phyloP scores from a whole-genome alignment of 2,329 filamentous ascomycete species.

The Nigrospora oryzae region DNA sequence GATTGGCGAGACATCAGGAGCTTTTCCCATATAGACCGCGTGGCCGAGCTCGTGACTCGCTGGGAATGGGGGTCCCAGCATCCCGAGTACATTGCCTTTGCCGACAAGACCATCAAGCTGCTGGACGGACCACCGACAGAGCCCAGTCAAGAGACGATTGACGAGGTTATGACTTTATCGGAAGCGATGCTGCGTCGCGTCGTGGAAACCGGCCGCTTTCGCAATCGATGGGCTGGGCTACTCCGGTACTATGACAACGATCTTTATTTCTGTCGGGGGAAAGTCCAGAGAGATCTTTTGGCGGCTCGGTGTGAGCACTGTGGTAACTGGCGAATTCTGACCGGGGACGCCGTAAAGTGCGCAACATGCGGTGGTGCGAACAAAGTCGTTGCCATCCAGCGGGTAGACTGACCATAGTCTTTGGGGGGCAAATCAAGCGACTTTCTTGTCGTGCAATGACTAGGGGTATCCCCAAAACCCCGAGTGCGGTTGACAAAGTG shows the following conservation, averaged over 20 bases:
- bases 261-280: neutral
- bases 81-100: conserved; percentile 7
- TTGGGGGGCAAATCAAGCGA: too few species aligned
- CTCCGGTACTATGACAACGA: neutral
- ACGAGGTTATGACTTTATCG: neutral
- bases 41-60: conserved; percentile 7
- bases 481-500: too few species aligned
- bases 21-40: conserved; percentile 1
- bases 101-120: conserved; percentile 4
- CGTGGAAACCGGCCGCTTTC: neutral
- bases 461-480: too few species aligned
- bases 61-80: conserved; percentile 11
- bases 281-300: neutral
- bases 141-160: neutral
- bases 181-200: neutral
- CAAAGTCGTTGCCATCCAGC: neutral
- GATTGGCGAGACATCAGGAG: conserved; percentile 4
- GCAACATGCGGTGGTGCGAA: neutral
- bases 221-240: neutral
- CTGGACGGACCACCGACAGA: conserved; percentile 3
- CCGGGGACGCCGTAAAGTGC: neutral
- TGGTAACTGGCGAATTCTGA: neutral
- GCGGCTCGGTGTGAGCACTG: neutral
- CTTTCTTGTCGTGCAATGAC: too few species aligned
- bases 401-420: neutral